These are phyloP conservation scores for Fomitopsis serialis DNA, from an alignment of 768 basidiomycete species.

Conservation along the genomic window DNA sequence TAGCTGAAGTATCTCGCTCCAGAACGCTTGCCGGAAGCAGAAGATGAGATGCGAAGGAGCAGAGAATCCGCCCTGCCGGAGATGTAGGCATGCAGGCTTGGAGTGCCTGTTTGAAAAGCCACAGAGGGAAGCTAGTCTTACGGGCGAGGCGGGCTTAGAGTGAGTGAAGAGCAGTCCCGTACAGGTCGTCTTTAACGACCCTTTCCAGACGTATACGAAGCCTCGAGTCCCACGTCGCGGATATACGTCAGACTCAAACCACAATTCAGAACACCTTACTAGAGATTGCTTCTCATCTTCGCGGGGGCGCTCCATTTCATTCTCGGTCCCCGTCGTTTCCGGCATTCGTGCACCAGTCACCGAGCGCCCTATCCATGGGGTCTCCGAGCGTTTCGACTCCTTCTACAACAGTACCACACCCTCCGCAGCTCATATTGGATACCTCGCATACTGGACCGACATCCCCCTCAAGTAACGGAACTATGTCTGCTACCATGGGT, in stretches of 20 bases:
- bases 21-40: conserved; percentile 95
- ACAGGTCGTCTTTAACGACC: background rate
- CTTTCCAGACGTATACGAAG: conserved; percentile 76
- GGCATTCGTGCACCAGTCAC: conserved; percentile 58
- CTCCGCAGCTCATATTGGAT: conserved; percentile 20
- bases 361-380: conserved; percentile 57
- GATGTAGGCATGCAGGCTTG: conserved; percentile 84
- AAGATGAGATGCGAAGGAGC: conserved; percentile 98
- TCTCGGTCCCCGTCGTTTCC: conserved; percentile 66
- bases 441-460: conserved; percentile 17
- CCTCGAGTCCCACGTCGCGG: conserved; percentile 81
- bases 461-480: conserved; percentile 24
- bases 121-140: conserved; percentile 76
- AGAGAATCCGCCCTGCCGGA: conserved; percentile 93
- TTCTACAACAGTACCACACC: conserved; percentile 24
- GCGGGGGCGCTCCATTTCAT: conserved; percentile 40
- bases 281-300: conserved; percentile 76
- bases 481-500: conserved; percentile 9
- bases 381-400: conserved; percentile 40
- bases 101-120: conserved; percentile 97
- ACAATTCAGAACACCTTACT: conserved; percentile 75
- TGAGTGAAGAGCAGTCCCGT: conserved; percentile 35
- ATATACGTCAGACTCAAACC: conserved; percentile 67
- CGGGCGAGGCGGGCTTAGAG: conserved; percentile 88
- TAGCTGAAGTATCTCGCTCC: background rate